Conservation (phyloP, 306 rosid species). For the Cucumis hystrix region DNA sequence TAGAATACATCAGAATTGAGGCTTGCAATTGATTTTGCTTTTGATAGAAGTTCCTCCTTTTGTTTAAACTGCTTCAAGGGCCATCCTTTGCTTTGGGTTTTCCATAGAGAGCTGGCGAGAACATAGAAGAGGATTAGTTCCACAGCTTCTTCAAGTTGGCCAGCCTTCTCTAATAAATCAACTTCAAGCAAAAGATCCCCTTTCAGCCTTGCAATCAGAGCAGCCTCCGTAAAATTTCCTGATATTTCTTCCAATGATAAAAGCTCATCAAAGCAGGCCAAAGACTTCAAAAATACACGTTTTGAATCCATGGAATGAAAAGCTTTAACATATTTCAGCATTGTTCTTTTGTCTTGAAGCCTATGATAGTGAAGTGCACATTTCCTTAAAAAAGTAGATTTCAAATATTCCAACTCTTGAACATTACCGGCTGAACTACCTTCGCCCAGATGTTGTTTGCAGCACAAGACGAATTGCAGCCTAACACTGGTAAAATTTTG, state of each 20-base stretch:
- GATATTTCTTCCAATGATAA: constrained; percentile 33
- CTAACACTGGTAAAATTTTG: constrained; percentile 14
- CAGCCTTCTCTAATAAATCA: constrained; percentile 35
- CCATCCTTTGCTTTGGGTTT: constrained; percentile 35
- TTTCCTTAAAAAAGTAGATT: constrained; percentile 24
- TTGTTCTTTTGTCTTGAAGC: constrained; percentile 20
- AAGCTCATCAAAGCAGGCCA: constrained; percentile 39
- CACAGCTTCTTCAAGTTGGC: constrained; percentile 22
- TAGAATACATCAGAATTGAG: constrained; percentile 14
- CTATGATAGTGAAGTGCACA: constrained; percentile 31
- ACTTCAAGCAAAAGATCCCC: constrained; percentile 30
- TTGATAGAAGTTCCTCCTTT: constrained; percentile 26
- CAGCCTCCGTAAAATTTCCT: constrained; percentile 35
- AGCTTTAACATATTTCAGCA: constrained; percentile 49
- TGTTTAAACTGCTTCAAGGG: constrained; percentile 31
- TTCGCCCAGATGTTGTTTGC: constrained; percentile 24
- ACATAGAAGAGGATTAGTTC: constrained; percentile 21
- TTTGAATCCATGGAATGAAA: constrained; percentile 31
- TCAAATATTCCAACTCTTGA: constrained; percentile 14
- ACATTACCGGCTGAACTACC: background rate
- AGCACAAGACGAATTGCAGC: constrained; percentile 18
- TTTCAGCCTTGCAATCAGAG: constrained; percentile 23
- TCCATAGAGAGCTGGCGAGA: constrained; percentile 41
- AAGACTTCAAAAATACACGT: constrained; percentile 31
- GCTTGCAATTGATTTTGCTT: constrained; percentile 31